Conservation (phyloP, 2,329 filamentous ascomycete genomes). For the Colletotrichum sp. region DNA sequence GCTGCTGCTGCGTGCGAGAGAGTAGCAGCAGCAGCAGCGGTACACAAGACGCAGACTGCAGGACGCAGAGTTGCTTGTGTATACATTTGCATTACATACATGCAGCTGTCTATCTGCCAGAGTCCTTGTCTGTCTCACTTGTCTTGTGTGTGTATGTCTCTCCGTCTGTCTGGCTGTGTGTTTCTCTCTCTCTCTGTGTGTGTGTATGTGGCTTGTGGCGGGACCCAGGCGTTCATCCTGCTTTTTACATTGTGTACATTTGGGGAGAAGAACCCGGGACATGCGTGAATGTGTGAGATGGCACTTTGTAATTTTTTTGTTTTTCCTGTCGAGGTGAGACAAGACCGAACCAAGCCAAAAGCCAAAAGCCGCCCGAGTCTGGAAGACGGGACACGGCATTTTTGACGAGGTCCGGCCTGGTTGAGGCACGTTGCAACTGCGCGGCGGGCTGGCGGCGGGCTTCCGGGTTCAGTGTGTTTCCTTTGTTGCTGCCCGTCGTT, state of each 20-base stretch:
- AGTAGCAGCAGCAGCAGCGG: neutral
- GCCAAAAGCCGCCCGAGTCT: slow-evolving; percentile 1
- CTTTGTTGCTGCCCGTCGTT: neutral
- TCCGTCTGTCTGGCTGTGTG: neutral
- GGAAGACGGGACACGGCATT: neutral
- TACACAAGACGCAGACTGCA: neutral
- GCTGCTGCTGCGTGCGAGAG: neutral
- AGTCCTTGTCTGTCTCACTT: neutral
- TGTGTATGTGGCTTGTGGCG: neutral
- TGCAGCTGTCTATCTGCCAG: slow-evolving; percentile 1
- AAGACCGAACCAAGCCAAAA: slow-evolving; percentile 1
- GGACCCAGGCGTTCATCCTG: neutral
- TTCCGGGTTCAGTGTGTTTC: neutral
- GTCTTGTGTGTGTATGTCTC: neutral
- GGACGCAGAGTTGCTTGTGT: neutral
- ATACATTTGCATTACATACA: neutral
- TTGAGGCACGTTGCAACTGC: slow-evolving; percentile 17
- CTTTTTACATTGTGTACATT: neutral
- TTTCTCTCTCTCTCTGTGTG: neutral
- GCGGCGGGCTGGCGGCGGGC: neutral
- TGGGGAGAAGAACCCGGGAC: neutral
- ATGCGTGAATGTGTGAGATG: neutral
- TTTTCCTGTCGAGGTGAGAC: slow-evolving; percentile 7
- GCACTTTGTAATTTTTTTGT: neutral
- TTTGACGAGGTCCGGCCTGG: neutral